A percentile compares a stretch with the other conserved stretches of the same genome.
Conservation (phyloP, 1,284 basidiomycete species). For the Puccinia coronata region DNA sequence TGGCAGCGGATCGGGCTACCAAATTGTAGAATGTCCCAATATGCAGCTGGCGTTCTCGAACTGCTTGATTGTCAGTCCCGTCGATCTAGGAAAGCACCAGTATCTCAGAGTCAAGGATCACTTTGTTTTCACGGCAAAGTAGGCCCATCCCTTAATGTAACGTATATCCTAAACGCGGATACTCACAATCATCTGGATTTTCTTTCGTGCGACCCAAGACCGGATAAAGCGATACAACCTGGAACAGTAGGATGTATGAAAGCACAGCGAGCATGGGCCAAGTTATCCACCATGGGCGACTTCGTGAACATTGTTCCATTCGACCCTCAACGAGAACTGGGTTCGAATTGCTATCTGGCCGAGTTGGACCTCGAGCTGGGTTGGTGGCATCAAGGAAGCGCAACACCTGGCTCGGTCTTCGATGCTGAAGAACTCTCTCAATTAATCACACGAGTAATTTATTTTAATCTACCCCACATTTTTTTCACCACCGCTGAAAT, state of each 20-base stretch:
- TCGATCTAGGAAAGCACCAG: conserved; percentile 22
- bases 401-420: conserved; percentile 26
- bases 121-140: conserved; percentile 74
- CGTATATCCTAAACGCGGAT: background rate
- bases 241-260: conserved; percentile 63
- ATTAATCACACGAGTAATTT: conserved; percentile 32
- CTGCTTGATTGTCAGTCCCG: conserved; percentile 45
- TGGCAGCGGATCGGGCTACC: conserved; percentile 8
- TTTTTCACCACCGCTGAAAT: background rate
- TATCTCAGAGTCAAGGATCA: conserved; percentile 69
- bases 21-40: conserved; percentile 48
- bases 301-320: conserved; percentile 71
- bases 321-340: conserved; percentile 64
- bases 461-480: background rate
- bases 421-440: conserved; percentile 25
- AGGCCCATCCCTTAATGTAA: conserved; percentile 55
- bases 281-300: conserved; percentile 75
- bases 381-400: conserved; percentile 36
- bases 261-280: conserved; percentile 74
- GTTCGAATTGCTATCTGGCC: conserved; percentile 71
- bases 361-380: conserved; percentile 71
- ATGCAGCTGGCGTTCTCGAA: conserved; percentile 49
- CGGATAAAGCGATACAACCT: conserved; percentile 54
- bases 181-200: background rate
- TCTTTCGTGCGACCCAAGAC: conserved; percentile 41